These are phyloP conservation scores for Sambucus nigra DNA, from an alignment of 129 eudicot genomes.

Conservation along the genomic window DNA sequence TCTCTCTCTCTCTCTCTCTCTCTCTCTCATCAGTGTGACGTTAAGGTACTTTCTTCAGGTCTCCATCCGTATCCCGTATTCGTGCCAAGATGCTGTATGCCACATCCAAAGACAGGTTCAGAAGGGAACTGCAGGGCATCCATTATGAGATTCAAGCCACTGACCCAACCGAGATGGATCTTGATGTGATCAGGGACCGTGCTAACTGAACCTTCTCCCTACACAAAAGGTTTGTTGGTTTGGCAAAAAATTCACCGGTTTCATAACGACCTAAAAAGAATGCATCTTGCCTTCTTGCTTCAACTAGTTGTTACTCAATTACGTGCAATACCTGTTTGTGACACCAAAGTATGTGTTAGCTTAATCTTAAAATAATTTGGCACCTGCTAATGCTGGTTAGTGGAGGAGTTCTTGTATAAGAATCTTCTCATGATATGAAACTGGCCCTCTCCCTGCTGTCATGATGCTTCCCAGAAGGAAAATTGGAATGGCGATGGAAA, in stretches of 20 bases:
- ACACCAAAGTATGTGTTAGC: constrained; percentile 5
- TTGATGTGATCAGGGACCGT: constrained; percentile 49
- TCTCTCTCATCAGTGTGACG: neutral
- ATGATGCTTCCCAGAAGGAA: constrained; percentile 8
- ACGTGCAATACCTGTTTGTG: constrained; percentile 6
- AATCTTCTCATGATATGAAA: no score
- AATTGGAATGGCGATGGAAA: neutral
- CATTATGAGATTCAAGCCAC: constrained; percentile 73
- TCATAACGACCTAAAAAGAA: neutral
- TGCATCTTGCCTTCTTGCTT: neutral
- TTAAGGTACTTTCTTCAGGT: constrained; percentile 29
- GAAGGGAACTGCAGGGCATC: constrained; percentile 49
- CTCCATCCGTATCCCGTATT: constrained; percentile 40
- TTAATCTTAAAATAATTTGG: constrained; percentile 16
- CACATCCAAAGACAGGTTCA: constrained; percentile 43
- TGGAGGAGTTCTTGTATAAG: neutral
- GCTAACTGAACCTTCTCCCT: constrained; percentile 19
- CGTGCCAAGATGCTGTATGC: constrained; percentile 62
- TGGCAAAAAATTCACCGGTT: neutral
- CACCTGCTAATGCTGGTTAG: constrained; percentile 26
- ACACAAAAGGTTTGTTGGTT: neutral
- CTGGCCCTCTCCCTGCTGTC: constrained; percentile 4
- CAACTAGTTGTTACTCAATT: neutral
- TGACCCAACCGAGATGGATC: constrained; percentile 59
- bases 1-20: constrained; percentile 2